These are phyloP conservation scores for Gypsophila paniculata DNA, from an alignment of 179 eudicot genomes.

Conservation along the genomic window DNA sequence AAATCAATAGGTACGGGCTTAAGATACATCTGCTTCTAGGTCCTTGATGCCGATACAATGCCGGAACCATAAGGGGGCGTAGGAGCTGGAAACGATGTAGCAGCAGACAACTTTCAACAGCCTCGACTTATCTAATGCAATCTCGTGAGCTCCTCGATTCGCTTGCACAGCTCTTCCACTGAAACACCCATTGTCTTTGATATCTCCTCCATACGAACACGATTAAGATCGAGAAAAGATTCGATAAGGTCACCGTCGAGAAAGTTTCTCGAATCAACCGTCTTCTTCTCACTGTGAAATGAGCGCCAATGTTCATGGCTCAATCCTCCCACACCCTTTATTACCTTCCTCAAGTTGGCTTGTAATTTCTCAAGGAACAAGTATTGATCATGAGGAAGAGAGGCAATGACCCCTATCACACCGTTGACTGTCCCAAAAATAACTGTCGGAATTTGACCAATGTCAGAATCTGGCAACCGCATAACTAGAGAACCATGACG, in stretches of 20 bases:
- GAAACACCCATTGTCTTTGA: constrained; percentile 63
- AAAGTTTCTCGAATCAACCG: constrained; percentile 75
- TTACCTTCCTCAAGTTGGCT: constrained; percentile 67
- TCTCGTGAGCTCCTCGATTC: constrained; percentile 90
- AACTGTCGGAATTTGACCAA: constrained; percentile 86
- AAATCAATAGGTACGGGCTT: too few species aligned
- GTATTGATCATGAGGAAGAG: constrained; percentile 85
- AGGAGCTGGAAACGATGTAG: too few species aligned
- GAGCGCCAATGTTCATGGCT: constrained; percentile 99
- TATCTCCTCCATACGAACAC: constrained; percentile 85
- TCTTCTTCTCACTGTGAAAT: constrained; percentile 86
- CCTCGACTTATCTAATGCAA: constrained; percentile 38
- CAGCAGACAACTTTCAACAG: neutral
- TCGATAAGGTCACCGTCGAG: constrained; percentile 94
- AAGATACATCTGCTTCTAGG: too few species aligned
- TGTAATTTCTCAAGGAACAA: constrained; percentile 81
- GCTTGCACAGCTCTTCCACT: constrained; percentile 93
- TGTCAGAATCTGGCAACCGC: constrained; percentile 90
- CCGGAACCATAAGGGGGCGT: neutral
- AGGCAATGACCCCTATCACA: constrained; percentile 88
- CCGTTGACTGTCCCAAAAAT: constrained; percentile 94
- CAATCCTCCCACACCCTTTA: constrained; percentile 94
- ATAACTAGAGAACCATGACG: constrained; percentile 95
- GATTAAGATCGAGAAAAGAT: constrained; percentile 81
- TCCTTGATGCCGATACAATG: too few species aligned